Conservation (phyloP, 1,284 basidiomycete genomes). For the Trichosporon faecale region DNA sequence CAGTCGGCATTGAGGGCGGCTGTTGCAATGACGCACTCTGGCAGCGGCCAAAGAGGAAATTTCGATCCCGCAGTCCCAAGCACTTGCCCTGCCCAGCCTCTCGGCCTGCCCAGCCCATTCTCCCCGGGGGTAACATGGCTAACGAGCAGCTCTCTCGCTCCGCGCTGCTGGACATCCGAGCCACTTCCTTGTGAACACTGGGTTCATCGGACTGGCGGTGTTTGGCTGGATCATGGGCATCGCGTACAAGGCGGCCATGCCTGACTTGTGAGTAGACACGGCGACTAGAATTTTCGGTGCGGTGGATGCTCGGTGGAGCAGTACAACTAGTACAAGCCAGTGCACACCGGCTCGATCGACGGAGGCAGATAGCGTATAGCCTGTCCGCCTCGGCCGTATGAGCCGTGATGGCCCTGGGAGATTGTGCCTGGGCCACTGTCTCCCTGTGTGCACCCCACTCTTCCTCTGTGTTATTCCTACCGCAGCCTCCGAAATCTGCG, state of each 20-base stretch:
- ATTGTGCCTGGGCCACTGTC: background rate
- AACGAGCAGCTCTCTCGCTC: constrained; percentile 36
- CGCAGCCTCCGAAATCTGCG: background rate
- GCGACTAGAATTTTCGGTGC: background rate
- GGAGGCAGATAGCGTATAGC: constrained; percentile 10
- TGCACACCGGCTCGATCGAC: background rate
- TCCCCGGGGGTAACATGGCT: background rate
- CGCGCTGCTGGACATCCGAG: constrained; percentile 40
- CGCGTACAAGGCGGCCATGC: constrained; percentile 40
- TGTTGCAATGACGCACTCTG: background rate
- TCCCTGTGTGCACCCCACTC: background rate
- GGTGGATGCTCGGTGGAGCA: background rate
- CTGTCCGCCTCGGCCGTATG: background rate
- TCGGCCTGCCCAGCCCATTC: background rate
- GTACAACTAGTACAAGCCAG: background rate
- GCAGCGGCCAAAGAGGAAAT: background rate
- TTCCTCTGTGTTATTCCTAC: background rate
- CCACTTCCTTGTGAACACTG: constrained; percentile 38
- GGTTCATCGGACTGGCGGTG: constrained; percentile 33
- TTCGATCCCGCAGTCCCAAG: background rate
- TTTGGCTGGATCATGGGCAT: constrained; percentile 45
- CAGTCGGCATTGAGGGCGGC: background rate
- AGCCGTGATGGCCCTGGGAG: background rate
- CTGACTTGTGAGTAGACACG: constrained; percentile 36
- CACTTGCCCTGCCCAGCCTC: background rate